Evolutionary conservation across 108 stramenopile genomes (phyloP).

Genomic region (Nitzschia inconspicua): DNA sequence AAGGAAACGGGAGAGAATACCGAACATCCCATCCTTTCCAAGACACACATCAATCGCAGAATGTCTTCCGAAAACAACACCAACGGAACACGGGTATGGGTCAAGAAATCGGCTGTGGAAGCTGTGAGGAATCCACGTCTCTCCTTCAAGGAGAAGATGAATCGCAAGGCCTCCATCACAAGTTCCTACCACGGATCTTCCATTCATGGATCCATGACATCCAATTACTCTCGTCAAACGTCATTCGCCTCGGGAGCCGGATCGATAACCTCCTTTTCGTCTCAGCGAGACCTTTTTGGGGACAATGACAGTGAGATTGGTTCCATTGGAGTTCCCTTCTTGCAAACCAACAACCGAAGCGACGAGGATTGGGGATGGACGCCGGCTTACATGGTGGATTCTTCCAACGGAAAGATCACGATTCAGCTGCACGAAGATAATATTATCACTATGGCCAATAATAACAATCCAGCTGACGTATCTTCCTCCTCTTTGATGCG

Average conservation of each 20-base stretch:
- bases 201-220: neutral
- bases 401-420: conserved; percentile 14
- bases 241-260: neutral
- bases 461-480: neutral
- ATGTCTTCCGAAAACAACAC: no score
- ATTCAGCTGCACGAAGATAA: conserved; percentile 22
- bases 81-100: conserved; percentile 41
- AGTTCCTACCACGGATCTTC: conserved; percentile 4
- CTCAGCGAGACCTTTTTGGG: conserved; percentile 11
- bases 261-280: conserved; percentile 24
- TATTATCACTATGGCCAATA: no score
- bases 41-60: no score
- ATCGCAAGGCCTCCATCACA: conserved; percentile 6
- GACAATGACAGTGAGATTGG: conserved; percentile 33
- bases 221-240: neutral
- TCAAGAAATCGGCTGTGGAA: conserved; percentile 30
- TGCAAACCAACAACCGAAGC: conserved; percentile 9
- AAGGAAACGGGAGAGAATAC: no score
- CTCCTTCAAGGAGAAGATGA: conserved; percentile 36
- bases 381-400: conserved; percentile 25
- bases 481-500: neutral
- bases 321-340: conserved; percentile 5
- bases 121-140: conserved; percentile 21
- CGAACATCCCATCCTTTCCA: no score
- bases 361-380: conserved; percentile 37